These are phyloP conservation scores for Entomortierella lignicola DNA, from an alignment of 192 early-diverging fungal species.

Conservation along the genomic window DNA sequence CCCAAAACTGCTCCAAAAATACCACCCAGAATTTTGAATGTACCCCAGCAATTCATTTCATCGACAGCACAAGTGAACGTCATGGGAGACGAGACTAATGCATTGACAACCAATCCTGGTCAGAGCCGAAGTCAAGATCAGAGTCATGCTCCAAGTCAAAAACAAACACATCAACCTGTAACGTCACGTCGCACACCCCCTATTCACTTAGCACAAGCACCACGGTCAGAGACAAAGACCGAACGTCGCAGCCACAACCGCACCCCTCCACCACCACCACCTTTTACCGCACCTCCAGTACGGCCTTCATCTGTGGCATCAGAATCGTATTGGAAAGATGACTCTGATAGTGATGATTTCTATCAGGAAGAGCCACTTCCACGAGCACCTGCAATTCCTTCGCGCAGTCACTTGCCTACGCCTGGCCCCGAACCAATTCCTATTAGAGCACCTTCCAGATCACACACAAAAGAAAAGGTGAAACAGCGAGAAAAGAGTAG, in stretches of 20 bases:
- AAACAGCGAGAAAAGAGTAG: neutral
- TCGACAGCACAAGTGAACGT: neutral
- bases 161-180: neutral
- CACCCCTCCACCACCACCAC: neutral
- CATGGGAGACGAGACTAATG: no score
- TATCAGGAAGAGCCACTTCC: neutral
- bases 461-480: neutral
- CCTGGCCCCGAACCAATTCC: neutral
- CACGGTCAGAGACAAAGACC: neutral
- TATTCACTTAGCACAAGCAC: no score
- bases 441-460: neutral
- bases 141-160: neutral
- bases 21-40: neutral
- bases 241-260: neutral
- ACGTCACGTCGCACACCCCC: neutral
- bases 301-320: neutral
- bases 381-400: neutral
- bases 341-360: neutral
- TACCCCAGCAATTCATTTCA: neutral
- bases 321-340: neutral
- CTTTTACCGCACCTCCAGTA: neutral
- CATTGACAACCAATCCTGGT: neutral
- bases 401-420: neutral
- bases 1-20: slow-evolving; percentile 8
- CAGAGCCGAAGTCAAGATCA: neutral